These are phyloP conservation scores for Trichoderma breve DNA, from an alignment of 2,329 filamentous ascomycete genomes.

Conservation along the genomic window DNA sequence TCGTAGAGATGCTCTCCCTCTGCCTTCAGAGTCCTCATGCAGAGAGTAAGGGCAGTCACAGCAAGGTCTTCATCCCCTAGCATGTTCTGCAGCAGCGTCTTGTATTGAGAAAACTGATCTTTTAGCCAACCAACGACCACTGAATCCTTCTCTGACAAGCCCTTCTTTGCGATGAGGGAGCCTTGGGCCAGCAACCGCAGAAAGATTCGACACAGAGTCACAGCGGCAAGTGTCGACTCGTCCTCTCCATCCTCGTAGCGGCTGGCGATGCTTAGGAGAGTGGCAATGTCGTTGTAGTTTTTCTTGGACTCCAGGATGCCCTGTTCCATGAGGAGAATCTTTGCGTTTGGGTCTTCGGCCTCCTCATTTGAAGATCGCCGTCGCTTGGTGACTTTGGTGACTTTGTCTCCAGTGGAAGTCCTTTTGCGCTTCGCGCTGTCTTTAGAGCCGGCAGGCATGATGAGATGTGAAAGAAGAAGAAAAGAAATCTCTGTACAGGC, in stretches of 20 bases:
- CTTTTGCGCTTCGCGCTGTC: constrained; percentile 54
- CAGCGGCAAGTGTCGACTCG: constrained; percentile 65
- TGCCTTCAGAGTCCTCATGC: constrained; percentile 81
- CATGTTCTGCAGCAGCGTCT: constrained; percentile 58
- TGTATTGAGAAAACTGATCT: constrained; percentile 70
- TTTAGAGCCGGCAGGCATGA: constrained; percentile 13
- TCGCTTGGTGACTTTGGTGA: constrained; percentile 46
- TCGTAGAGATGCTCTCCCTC: constrained; percentile 64
- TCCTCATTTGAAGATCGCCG: constrained; percentile 47
- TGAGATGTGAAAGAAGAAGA: constrained; percentile 15
- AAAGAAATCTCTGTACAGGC: constrained; percentile 6
- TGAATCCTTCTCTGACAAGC: constrained; percentile 67
- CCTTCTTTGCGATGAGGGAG: constrained; percentile 63
- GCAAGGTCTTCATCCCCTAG: constrained; percentile 64
- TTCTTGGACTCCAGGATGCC: constrained; percentile 82
- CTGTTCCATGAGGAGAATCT: constrained; percentile 73
- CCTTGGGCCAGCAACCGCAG: constrained; percentile 75
- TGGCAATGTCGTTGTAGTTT: constrained; percentile 87
- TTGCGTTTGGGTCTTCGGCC: constrained; percentile 55
- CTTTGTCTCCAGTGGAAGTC: constrained; percentile 35
- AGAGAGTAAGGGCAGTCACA: constrained; percentile 69
- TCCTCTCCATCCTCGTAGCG: constrained; percentile 47
- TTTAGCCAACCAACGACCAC: constrained; percentile 77
- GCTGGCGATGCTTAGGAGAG: constrained; percentile 59
- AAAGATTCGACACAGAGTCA: constrained; percentile 85